Base-by-base conservation (phyloP, 2,329 filamentous ascomycete species). In the Orbilia ellipsospora region DNA sequence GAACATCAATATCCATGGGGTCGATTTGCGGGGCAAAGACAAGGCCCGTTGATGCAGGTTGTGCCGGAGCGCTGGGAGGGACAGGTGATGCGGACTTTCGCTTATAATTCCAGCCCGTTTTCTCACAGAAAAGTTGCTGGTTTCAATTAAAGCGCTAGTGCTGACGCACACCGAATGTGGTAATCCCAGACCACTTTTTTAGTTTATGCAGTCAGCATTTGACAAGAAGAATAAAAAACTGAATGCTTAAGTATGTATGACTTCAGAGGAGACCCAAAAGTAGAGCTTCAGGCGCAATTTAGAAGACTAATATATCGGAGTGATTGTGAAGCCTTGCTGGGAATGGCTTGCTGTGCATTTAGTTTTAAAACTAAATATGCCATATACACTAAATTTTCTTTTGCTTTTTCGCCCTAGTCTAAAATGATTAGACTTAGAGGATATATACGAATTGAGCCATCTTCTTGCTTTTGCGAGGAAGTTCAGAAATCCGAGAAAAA, bases 171-270 rank as follows among this genome's bases (percentile, higher is more conserved):
- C 70, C 70, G 70, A 74, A 74, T 74, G 42, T 63, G 70, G 70
- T 74, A 74, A 74, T 68, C 70, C 70, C 63, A 67, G 70, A 67
- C 62, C 60, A n/a, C 44, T 57, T 74, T 61, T 51, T 70, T 62
- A 74, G 70, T 57, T 67, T 68, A 74, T 74, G 70, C 70, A 74
- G 70, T 74, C 70, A 74, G 70, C 70, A 74, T 67, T 74, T 67
- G 63, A 74, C 70, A 74, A 67, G 69, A 68, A 62, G 40, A 42
- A 57, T 18, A 62, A 54, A 67, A 59, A 61, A 69, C 42, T 2
- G 45, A 69, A 60, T 52, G 54, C 51, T 36, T 36, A 10, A 10
- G 31, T 23, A 23, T 23, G 23, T 23, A 36, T 36, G 31, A 36
- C 31, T 36, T 36, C 31, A 36, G 31, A 36, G 10, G 23, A 50